Base-by-base conservation (phyloP, 2,329 filamentous ascomycete genomes). In the Cytospora leucostoma region DNA sequence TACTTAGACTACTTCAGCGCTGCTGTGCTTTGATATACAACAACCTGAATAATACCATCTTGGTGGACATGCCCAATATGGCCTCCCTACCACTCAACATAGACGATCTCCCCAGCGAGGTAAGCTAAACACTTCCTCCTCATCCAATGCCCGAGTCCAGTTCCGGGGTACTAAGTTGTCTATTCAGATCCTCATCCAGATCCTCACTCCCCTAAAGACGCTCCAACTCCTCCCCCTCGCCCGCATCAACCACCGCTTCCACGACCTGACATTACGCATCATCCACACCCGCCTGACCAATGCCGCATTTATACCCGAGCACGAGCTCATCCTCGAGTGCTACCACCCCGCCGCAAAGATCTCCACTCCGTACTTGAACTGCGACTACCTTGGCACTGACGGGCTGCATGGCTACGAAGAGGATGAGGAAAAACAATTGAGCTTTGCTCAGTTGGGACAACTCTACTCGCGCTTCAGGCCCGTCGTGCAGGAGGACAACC, bases 251-350 rank as follows among this genome's bases (percentile, higher is more conserved):
- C 72, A 66, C 61, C 73, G 70, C 60, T 74, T 76, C 68, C 68
- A 72, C 67, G 67, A 69, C 15, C 59, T 70, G 7, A 67, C 71
- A 21, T 61, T 72, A 3, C 69, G 69, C 56, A 65, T 74, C 40
- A 63, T 75, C 54, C 68, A 72, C 64, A 67, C 69, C 59, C 74
- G 74, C 50, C 68, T 76, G 61, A 64, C 65, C 34, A 67, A 82
- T 21, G 84, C 86, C 21, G 81, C 86, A 5, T 76, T 82, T 3
- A 75, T 89, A 8, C 76, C 82, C 44, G 82, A 86, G 44, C 85
- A 91, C 70, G 84, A 87, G 60, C 76, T 95, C 47, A 85, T 93
- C 44, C 84, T 96, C 50, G 90, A 94, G 76, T 92, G 89, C 73
- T 93, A 90, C 71, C 90, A 90, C 67, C 91, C 91, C 0, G 85